A percentile compares a stretch with the other conserved stretches of the same genome.
Conservation (phyloP, 1,284 basidiomycete species). For the Leccinum variabile region DNA sequence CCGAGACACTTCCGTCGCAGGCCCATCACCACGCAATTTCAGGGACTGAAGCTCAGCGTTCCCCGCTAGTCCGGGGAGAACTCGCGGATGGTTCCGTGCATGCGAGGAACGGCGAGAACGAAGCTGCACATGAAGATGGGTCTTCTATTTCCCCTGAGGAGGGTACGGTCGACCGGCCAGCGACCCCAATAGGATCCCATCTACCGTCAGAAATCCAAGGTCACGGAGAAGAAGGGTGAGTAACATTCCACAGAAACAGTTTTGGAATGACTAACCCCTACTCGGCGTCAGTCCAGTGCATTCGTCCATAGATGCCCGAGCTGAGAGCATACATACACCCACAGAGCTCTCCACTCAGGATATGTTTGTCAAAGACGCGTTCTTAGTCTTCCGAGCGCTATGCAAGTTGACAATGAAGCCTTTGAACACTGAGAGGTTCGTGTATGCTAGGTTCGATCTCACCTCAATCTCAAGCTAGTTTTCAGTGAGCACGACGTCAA, state of each 20-base stretch:
- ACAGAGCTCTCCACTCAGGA: conserved; percentile 63
- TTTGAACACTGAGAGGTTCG: conserved; percentile 86
- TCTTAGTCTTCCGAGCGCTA: conserved; percentile 91
- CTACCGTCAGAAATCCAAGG: conserved; percentile 7
- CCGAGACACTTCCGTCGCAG: conserved; percentile 23
- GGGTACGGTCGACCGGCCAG: not conserved
- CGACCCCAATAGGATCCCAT: conserved; percentile 1
- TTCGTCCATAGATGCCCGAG: conserved; percentile 10
- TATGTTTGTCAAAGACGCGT: conserved; percentile 93
- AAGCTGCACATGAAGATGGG: conserved; percentile 5
- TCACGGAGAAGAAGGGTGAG: conserved; percentile 28
- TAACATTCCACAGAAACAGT: not conserved
- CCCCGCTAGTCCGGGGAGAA: conserved; percentile 10
- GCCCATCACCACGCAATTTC: conserved; percentile 7
- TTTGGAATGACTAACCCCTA: conserved; percentile 12
- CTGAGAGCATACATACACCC: conserved; percentile 18
- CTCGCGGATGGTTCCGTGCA: conserved; percentile 6
- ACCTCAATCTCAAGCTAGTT: conserved; percentile 12
- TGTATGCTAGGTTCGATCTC: not conserved
- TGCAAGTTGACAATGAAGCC: conserved; percentile 99
- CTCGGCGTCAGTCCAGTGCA: conserved; percentile 9
- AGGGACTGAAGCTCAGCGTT: conserved; percentile 15
- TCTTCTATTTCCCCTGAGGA: conserved; percentile 7
- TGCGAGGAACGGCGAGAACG: conserved; percentile 1
- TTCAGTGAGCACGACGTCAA: conserved; percentile 87